Percentiles rank a stretch among this genome's conserved stretches.
These are phyloP conservation scores for Boletus rufocinnamomeus DNA, from an alignment of 768 basidiomycete species.

Conservation along the genomic window DNA sequence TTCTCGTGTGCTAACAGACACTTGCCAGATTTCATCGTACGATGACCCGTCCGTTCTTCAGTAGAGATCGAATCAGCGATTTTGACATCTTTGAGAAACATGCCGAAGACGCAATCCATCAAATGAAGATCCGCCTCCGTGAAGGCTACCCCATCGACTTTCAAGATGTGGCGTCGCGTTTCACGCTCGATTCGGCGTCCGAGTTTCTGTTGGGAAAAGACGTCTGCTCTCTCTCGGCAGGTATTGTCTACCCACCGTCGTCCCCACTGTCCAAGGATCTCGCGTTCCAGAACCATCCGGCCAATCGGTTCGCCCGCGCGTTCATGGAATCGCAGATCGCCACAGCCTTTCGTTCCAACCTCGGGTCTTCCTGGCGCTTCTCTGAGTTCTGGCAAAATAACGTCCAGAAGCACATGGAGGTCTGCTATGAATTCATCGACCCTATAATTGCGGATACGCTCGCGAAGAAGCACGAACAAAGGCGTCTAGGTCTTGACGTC, in stretches of 20 bases:
- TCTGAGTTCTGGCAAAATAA: slow-evolving; percentile 45
- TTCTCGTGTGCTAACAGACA: not conserved
- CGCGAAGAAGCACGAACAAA: slow-evolving; percentile 32
- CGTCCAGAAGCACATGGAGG: slow-evolving; percentile 39
- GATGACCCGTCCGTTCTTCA: slow-evolving; percentile 48
- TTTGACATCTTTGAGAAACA: slow-evolving; percentile 44
- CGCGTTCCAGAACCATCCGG: slow-evolving; percentile 30
- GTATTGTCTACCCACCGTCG: slow-evolving; percentile 37
- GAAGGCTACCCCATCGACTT: slow-evolving; percentile 45
- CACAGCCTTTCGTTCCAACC: slow-evolving; percentile 35
- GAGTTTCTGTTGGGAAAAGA: slow-evolving; percentile 55
- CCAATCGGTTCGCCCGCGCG: slow-evolving; percentile 41
- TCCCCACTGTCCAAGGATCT: slow-evolving; percentile 26
- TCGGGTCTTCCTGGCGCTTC: slow-evolving; percentile 48
- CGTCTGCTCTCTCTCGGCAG: slow-evolving; percentile 39
- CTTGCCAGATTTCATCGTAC: slow-evolving; percentile 40
- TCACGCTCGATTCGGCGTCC: slow-evolving; percentile 59
- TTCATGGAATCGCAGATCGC: slow-evolving; percentile 41
- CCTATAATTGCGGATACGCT: slow-evolving; percentile 49
- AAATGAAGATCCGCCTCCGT: slow-evolving; percentile 34
- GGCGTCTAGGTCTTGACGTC: slow-evolving; percentile 6
- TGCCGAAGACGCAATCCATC: slow-evolving; percentile 34
- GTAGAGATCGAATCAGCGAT: slow-evolving; percentile 39
- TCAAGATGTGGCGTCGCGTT: slow-evolving; percentile 45
- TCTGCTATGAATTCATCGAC: slow-evolving; percentile 49